Evolutionary conservation across 2,329 filamentous ascomycete species (phyloP).

Genomic region (Neofusicoccum ribis): DNA sequence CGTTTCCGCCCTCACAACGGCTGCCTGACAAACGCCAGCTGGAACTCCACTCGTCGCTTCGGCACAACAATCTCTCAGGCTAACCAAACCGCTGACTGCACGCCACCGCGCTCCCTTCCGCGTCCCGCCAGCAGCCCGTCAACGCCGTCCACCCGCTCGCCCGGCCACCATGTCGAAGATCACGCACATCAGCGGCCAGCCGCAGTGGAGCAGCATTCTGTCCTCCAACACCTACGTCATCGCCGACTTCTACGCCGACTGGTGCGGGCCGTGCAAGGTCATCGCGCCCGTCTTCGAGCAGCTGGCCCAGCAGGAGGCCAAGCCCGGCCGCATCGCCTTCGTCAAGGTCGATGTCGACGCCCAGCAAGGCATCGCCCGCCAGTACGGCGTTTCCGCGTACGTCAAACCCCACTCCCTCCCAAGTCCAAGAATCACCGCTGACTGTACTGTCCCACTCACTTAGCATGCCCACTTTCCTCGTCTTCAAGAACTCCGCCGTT

Average conservation of each 20-base stretch:
- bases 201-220: conserved; percentile 39
- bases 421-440: conserved; percentile 27
- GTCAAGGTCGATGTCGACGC: conserved; percentile 58
- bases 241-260: conserved; percentile 56
- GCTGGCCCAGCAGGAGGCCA: conserved; percentile 52
- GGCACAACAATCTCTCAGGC: not conserved
- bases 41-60: not conserved
- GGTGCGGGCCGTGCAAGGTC: conserved; percentile 59
- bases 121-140: too few relatives aligned
- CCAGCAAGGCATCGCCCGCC: conserved; percentile 50
- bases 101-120: not conserved
- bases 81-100: not conserved
- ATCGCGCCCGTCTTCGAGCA: conserved; percentile 55
- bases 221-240: conserved; percentile 42
- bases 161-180: conserved; percentile 30
- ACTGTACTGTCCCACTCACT: not conserved
- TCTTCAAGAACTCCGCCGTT: conserved; percentile 46
- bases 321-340: conserved; percentile 50
- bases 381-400: conserved; percentile 52
- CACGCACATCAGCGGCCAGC: conserved; percentile 32
- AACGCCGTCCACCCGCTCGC: not conserved
- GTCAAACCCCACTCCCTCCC: conserved; percentile 19
- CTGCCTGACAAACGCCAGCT: not conserved
- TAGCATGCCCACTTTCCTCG: conserved; percentile 53
- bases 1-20: conserved; percentile 3